A percentile compares a stretch with the other conserved stretches of the same genome.
phyloP scores from a whole-genome alignment of 345 rosid species.

The Diplotaxis tenuifolia region DNA sequence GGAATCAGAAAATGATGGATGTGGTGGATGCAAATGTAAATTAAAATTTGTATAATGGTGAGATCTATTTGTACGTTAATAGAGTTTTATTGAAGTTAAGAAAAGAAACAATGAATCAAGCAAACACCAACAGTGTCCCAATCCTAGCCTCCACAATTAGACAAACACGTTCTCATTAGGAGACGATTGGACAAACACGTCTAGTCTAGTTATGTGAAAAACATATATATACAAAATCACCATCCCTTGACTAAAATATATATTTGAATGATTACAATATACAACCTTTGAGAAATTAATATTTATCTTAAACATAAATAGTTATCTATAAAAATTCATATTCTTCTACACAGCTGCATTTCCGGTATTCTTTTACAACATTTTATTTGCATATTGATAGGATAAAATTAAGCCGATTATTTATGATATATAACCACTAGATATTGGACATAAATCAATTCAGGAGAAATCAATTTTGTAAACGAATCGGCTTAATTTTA shows the following conservation, averaged over 20 bases:
- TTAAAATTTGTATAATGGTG: not conserved
- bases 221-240: not conserved
- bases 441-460: no score
- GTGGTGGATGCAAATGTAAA: not conserved
- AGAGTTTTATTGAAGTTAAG: not conserved
- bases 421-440: no score
- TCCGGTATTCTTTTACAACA: not conserved
- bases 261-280: not conserved
- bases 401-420: not conserved
- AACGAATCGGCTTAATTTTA: no score
- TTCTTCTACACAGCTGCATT: not conserved
- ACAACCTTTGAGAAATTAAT: not conserved
- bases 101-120: not conserved
- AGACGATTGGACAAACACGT: conserved; percentile 1
- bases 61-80: not conserved
- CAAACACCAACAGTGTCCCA: not conserved
- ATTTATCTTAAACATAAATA: not conserved
- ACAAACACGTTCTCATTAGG: not conserved
- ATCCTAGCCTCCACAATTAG: conserved; percentile 8
- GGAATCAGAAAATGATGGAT: not conserved
- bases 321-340: not conserved
- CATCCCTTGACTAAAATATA: not conserved
- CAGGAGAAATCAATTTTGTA: no score
- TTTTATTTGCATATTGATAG: not conserved
- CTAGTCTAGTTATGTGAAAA: not conserved